A percentile compares a stretch with the other conserved stretches of the same genome.
These are phyloP conservation scores for Pistacia atlantica DNA, from an alignment of 345 rosid species.

Conservation along the genomic window DNA sequence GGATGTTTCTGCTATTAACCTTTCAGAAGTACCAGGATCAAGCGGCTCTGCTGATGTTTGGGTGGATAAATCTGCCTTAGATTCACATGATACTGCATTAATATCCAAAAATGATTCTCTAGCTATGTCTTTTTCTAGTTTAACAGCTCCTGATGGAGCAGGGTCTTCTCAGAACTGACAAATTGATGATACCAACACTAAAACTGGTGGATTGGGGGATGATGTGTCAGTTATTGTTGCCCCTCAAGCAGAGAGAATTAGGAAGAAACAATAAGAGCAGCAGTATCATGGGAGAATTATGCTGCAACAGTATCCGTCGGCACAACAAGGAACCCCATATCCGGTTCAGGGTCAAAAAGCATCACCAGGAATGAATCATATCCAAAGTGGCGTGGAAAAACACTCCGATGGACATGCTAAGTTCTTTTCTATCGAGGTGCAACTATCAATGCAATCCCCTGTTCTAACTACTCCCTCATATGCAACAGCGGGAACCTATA, in stretches of 20 bases:
- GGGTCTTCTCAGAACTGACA: constrained; percentile 29
- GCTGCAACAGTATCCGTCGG: constrained; percentile 42
- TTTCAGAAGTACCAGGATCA: constrained; percentile 51
- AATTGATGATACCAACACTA: constrained; percentile 39
- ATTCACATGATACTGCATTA: constrained; percentile 45
- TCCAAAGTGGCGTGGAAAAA: constrained; percentile 35
- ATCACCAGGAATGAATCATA: constrained; percentile 49
- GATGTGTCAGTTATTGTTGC: constrained; percentile 38
- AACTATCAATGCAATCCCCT: constrained; percentile 42
- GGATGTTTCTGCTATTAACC: constrained; percentile 48
- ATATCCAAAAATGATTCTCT: constrained; percentile 44
- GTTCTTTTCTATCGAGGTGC: constrained; percentile 57
- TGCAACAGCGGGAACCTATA: constrained; percentile 66
- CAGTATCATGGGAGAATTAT: constrained; percentile 56
- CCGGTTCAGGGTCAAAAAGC: constrained; percentile 43
- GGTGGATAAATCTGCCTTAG: constrained; percentile 35
- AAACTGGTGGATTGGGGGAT: constrained; percentile 40
- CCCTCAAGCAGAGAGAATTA: constrained; percentile 41
- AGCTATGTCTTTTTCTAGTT: constrained; percentile 34
- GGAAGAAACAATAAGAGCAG: constrained; percentile 58
- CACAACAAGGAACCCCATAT: constrained; percentile 35
- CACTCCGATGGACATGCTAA: constrained; percentile 45
- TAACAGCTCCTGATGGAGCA: constrained; percentile 33
- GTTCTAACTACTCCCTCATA: constrained; percentile 65
- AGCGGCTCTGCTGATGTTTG: constrained; percentile 43